Evolutionary conservation across 2,329 filamentous ascomycete genomes (phyloP).

Genomic region (Fusarium marasasianum): DNA sequence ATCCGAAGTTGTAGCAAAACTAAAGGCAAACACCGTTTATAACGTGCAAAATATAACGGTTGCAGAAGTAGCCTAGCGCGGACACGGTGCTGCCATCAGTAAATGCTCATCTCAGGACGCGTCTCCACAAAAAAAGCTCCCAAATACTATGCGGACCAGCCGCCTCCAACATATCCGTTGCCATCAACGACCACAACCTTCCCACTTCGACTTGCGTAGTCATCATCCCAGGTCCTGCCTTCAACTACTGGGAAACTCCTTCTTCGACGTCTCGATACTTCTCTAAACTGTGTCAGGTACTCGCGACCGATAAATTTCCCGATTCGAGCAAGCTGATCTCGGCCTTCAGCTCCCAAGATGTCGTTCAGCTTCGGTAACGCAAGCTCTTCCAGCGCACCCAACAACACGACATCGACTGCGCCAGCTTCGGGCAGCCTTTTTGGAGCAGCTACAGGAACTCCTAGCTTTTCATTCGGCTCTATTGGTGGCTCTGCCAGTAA

Average conservation of each 20-base stretch:
- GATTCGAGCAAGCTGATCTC: conserved; percentile 34
- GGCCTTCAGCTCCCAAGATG: conserved; percentile 44
- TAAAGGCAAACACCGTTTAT: conserved; percentile 7
- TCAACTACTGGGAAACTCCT: background rate
- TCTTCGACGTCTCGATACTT: conserved; percentile 8
- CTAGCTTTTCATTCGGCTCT: conserved; percentile 55
- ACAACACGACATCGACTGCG: conserved; percentile 49
- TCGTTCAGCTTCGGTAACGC: conserved; percentile 52
- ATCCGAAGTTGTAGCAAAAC: background rate
- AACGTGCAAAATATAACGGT: background rate
- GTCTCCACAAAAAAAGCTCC: conserved; percentile 44
- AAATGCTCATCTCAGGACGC: conserved; percentile 19
- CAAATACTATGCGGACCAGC: conserved; percentile 29
- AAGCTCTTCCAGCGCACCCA: conserved; percentile 47
- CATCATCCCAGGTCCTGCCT: conserved; percentile 10
- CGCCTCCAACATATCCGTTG: conserved; percentile 31
- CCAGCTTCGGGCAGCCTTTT: conserved; percentile 55
- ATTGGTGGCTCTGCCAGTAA: conserved; percentile 38
- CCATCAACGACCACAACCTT: conserved; percentile 36
- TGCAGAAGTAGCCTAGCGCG: conserved; percentile 7
- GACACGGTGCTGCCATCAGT: conserved; percentile 4
- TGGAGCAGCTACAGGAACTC: conserved; percentile 46
- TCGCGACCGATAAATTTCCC: conserved; percentile 23
- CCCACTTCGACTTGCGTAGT: conserved; percentile 22
- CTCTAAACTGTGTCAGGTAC: background rate